Evolutionary conservation across 495 filamentous ascomycete species (phyloP).

Genomic region (Annulohypoxylon bovei): DNA sequence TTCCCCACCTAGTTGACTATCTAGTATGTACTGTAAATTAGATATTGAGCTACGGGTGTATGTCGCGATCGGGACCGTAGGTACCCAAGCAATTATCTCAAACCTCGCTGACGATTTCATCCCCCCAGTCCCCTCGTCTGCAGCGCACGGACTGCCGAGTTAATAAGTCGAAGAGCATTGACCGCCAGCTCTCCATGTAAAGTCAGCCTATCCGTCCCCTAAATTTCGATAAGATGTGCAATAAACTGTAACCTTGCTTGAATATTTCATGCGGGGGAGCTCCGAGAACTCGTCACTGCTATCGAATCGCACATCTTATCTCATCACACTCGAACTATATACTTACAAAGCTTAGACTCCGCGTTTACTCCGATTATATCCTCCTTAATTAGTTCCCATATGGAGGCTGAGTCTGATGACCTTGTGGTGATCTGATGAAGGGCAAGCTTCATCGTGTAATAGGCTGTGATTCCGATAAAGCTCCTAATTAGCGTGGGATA

Average conservation of each 20-base stretch:
- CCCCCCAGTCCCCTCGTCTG: background rate
- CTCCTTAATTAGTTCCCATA: background rate
- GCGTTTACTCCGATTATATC: constrained; percentile 15
- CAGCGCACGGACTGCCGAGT: constrained; percentile 15
- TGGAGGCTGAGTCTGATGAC: constrained; percentile 31
- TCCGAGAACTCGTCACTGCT: constrained; percentile 28
- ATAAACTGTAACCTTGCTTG: constrained; percentile 15
- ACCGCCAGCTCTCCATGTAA: constrained; percentile 14
- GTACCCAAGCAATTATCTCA: background rate
- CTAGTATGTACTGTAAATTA: background rate
- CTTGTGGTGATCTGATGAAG: constrained; percentile 18
- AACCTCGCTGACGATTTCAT: constrained; percentile 10
- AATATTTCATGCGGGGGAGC: constrained; percentile 33
- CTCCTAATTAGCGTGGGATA: constrained; percentile 30
- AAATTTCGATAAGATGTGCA: constrained; percentile 28
- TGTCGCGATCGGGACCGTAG: constrained; percentile 10
- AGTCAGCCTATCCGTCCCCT: constrained; percentile 10
- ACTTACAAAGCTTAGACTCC: constrained; percentile 14
- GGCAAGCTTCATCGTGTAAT: constrained; percentile 27
- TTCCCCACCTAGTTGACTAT: constrained; percentile 3
- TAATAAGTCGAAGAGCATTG: constrained; percentile 21
- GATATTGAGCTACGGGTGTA: constrained; percentile 8
- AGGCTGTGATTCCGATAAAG: constrained; percentile 30
- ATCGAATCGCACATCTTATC: constrained; percentile 25
- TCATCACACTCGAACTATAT: constrained; percentile 5